phyloP scores from a whole-genome alignment of 1,284 basidiomycete genomes.

The Cryptococcus maquisensis region DNA sequence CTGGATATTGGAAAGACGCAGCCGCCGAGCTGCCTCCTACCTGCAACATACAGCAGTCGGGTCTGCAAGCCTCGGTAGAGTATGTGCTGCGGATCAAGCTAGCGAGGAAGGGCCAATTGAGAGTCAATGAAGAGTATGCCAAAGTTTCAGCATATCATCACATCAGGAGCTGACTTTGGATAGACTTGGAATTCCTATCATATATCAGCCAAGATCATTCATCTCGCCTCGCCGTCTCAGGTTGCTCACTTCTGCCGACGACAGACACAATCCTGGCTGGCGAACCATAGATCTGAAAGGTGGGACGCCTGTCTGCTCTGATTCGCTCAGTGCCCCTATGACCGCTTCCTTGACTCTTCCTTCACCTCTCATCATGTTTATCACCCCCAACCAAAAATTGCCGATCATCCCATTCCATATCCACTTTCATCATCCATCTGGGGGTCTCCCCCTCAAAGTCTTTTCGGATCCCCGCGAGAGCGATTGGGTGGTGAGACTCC shows the following conservation, averaged over 20 bases:
- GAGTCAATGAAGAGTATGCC: conserved; percentile 35
- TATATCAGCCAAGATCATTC: conserved; percentile 32
- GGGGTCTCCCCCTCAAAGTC: conserved; percentile 21
- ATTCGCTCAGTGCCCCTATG: conserved; percentile 5
- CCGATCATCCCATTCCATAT: conserved; percentile 35
- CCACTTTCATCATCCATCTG: conserved; percentile 29
- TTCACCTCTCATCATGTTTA: conserved; percentile 34
- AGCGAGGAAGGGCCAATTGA: conserved; percentile 26
- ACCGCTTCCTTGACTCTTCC: conserved; percentile 29
- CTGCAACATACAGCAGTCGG: conserved; percentile 27
- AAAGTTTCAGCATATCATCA: neutral
- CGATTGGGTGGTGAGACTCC: conserved; percentile 27
- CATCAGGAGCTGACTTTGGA: neutral
- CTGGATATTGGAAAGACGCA: conserved; percentile 18
- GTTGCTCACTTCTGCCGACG: conserved; percentile 21
- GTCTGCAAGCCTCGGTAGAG: conserved; percentile 32
- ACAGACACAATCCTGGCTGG: conserved; percentile 38
- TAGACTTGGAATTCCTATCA: conserved; percentile 29
- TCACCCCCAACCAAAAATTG: conserved; percentile 13
- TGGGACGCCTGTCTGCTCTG: conserved; percentile 16
- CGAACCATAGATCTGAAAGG: conserved; percentile 29
- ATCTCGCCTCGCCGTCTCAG: conserved; percentile 29
- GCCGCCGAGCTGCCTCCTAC: conserved; percentile 29
- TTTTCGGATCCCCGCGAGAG: conserved; percentile 29
- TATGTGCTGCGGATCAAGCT: conserved; percentile 32